These are phyloP conservation scores for Secale cereale DNA, from an alignment of 176 grass and related monocot genomes.

Conservation along the genomic window DNA sequence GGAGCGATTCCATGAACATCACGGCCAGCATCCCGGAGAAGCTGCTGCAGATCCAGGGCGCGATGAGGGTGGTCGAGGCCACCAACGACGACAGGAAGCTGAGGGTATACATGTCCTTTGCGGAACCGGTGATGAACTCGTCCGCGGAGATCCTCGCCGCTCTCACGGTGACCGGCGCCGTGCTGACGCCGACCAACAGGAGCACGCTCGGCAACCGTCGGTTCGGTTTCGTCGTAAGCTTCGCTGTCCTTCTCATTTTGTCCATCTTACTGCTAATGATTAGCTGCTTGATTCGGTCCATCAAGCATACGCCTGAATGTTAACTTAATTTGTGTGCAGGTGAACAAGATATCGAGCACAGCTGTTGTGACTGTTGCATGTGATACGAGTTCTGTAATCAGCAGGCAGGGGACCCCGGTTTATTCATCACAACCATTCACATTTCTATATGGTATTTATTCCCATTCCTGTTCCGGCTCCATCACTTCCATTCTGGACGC, in stretches of 20 bases:
- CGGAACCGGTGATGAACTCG: conserved; percentile 73
- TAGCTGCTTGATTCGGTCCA: neutral
- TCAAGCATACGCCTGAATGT: neutral
- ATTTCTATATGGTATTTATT: conserved; percentile 78
- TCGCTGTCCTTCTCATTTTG: neutral
- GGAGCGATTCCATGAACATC: conserved; percentile 60
- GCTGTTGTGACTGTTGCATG: conserved; percentile 60
- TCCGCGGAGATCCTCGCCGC: conserved; percentile 51
- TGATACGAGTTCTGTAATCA: conserved; percentile 61
- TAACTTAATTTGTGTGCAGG: conserved; percentile 19
- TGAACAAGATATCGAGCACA: conserved; percentile 48
- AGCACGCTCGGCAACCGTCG: conserved; percentile 60
- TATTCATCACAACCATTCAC: conserved; percentile 50
- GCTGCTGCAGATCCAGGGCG: conserved; percentile 57
- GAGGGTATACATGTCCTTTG: conserved; percentile 71
- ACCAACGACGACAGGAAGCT: conserved; percentile 53
- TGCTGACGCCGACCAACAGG: conserved; percentile 61
- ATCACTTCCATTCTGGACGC: neutral
- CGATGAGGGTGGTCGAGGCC: conserved; percentile 55
- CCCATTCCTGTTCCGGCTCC: neutral
- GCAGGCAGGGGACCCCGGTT: conserved; percentile 84
- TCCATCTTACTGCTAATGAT: neutral
- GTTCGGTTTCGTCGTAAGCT: conserved; percentile 69
- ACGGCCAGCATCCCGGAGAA: conserved; percentile 47
- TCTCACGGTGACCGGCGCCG: conserved; percentile 41